phyloP scores from a whole-genome alignment of 176 grass and related monocot genomes.

The Rhipidocladum racemiflorum region DNA sequence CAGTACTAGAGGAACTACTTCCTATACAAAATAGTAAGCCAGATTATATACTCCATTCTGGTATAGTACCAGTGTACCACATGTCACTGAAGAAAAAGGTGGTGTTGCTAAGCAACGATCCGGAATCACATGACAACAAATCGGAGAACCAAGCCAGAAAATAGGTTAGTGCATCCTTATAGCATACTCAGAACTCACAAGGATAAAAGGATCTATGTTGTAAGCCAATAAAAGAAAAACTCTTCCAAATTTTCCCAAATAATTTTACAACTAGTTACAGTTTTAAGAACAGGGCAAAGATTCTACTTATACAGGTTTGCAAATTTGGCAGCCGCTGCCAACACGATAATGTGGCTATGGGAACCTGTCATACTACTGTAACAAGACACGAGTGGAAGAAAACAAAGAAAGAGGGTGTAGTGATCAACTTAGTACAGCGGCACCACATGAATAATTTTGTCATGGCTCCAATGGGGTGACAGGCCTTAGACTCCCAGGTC shows the following conservation, averaged over 20 bases:
- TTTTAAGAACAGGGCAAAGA: not conserved
- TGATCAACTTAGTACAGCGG: not conserved
- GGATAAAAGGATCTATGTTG: not conserved
- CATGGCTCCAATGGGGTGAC: not conserved
- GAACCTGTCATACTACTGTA: not conserved
- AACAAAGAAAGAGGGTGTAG: not conserved
- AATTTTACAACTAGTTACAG: not conserved
- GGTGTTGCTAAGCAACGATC: not conserved
- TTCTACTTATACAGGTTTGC: not conserved
- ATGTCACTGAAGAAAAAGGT: not conserved
- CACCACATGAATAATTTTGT: not conserved
- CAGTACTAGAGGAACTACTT: constrained; percentile 80
- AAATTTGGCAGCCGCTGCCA: not conserved
- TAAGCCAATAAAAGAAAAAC: not conserved
- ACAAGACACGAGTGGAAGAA: not conserved
- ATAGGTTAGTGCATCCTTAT: not conserved
- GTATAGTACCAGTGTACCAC: not conserved
- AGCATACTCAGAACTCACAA: not conserved
- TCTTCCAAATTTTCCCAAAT: not conserved
- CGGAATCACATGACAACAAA: not conserved
- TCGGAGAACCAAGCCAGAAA: not conserved
- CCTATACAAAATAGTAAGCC: constrained; percentile 40
- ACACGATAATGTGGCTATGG: not conserved
- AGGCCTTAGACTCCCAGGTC: not conserved
- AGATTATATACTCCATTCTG: constrained; percentile 9